Evolutionary conservation across 257 asterid species (phyloP).

Genomic region (Salvia rosmarinus): DNA sequence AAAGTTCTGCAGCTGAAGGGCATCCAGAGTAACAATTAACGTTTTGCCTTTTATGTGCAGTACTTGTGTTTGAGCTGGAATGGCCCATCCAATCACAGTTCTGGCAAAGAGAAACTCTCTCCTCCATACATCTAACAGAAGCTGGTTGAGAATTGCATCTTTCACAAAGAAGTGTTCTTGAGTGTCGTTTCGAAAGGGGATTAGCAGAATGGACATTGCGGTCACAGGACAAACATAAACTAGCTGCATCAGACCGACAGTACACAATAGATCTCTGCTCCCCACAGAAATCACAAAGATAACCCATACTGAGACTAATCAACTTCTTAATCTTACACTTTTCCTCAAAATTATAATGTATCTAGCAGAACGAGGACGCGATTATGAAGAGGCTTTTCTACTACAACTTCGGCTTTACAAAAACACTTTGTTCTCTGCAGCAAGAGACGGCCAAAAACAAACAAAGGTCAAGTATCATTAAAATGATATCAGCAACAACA

Average conservation of each 20-base stretch:
- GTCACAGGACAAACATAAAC: constrained; percentile 87
- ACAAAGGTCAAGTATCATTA: neutral
- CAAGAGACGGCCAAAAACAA: constrained; percentile 17
- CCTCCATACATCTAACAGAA: constrained; percentile 65
- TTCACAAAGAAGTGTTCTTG: constrained; percentile 81
- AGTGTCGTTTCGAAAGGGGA: constrained; percentile 81
- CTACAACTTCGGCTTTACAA: neutral
- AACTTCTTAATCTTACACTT: constrained; percentile 19
- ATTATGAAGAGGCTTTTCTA: neutral
- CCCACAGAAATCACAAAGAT: constrained; percentile 81
- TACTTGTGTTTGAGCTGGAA: constrained; percentile 42
- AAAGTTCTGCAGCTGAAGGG: constrained; percentile 84
- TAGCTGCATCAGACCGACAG: constrained; percentile 86
- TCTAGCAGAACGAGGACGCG: constrained; percentile 20
- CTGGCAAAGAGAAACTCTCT: constrained; percentile 72
- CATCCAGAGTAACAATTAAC: constrained; percentile 79
- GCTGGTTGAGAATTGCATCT: constrained; percentile 83
- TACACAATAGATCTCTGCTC: constrained; percentile 71
- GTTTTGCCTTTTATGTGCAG: constrained; percentile 63
- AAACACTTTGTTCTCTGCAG: constrained; percentile 9
- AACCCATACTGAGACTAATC: constrained; percentile 60
- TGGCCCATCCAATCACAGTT: constrained; percentile 83
- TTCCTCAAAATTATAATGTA: constrained; percentile 13
- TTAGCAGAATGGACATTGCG: constrained; percentile 90
- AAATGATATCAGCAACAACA: constrained; percentile 15